Evolutionary conservation across 306 rosid species (phyloP).

Genomic region (Cicer arietinum): DNA sequence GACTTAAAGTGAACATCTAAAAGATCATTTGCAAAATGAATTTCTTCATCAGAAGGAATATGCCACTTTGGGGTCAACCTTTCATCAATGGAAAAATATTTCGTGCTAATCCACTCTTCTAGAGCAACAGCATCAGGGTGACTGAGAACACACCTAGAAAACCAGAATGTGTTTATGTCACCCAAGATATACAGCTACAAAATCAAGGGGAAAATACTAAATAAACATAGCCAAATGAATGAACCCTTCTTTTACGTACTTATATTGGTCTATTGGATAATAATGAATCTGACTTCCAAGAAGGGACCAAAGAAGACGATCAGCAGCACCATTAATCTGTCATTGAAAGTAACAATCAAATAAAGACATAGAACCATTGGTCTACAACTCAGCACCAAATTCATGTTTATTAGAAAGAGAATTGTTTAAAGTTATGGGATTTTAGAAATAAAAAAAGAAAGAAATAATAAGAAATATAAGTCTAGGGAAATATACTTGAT

Average conservation of each 20-base stretch:
- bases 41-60: constrained; percentile 81
- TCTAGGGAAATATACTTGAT: too few species aligned
- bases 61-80: constrained; percentile 83
- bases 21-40: constrained; percentile 90
- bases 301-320: constrained; percentile 93
- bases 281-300: constrained; percentile 92
- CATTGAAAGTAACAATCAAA: constrained; percentile 45
- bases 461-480: too few species aligned
- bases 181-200: constrained; percentile 27
- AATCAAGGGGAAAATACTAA: not conserved
- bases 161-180: constrained; percentile 36
- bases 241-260: constrained; percentile 51
- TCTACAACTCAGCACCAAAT: constrained; percentile 27
- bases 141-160: constrained; percentile 69
- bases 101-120: constrained; percentile 95
- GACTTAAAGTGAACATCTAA: constrained; percentile 85
- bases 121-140: constrained; percentile 82
- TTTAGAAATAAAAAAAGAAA: too few species aligned
- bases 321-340: constrained; percentile 97
- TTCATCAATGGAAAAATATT: constrained; percentile 65
- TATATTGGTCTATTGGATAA: constrained; percentile 93
- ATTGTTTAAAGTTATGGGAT: too few species aligned
- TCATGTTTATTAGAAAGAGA: constrained; percentile 26
- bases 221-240: constrained; percentile 25
- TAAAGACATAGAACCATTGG: constrained; percentile 26